Percentiles rank a stretch among this genome's conserved stretches.
Conservation (phyloP, 495 filamentous ascomycete species). For the Apiosordaria backusii region DNA sequence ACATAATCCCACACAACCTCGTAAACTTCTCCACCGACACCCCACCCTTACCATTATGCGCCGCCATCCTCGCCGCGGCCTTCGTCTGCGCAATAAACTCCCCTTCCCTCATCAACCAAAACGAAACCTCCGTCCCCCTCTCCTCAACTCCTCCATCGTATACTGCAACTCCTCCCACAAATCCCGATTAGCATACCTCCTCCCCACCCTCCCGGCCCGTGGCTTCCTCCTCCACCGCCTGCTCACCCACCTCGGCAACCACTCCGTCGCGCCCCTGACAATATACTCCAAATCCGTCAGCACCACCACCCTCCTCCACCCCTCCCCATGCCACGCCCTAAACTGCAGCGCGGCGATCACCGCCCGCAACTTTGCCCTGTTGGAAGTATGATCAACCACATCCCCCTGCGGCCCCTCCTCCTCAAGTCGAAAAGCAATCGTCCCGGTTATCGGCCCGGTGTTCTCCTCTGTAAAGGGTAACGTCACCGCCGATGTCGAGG, state of each 20-base stretch:
- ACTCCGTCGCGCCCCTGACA: conserved; percentile 39
- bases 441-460: conserved; percentile 11
- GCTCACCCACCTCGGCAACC: conserved; percentile 41
- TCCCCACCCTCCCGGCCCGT: neutral
- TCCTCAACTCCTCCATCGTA: conserved; percentile 27
- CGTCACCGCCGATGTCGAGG: neutral
- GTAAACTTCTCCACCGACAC: conserved; percentile 24
- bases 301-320: conserved; percentile 42
- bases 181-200: conserved; percentile 37
- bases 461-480: conserved; percentile 18
- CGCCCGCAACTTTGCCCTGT: conserved; percentile 46
- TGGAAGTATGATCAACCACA: conserved; percentile 32
- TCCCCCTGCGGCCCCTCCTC: conserved; percentile 28
- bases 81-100: conserved; percentile 26
- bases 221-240: conserved; percentile 35
- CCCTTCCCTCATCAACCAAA: conserved; percentile 32
- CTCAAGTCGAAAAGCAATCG: conserved; percentile 33
- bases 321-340: conserved; percentile 38
- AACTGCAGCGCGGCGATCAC: conserved; percentile 42
- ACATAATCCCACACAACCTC: conserved; percentile 29
- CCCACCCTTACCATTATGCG: conserved; percentile 3
- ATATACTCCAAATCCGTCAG: conserved; percentile 49
- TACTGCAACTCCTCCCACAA: conserved; percentile 42
- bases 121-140: conserved; percentile 29
- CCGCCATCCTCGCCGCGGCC: conserved; percentile 25